Base-by-base conservation (phyloP, 2,329 filamentous ascomycete species). In the Akanthomyces muscarius region DNA sequence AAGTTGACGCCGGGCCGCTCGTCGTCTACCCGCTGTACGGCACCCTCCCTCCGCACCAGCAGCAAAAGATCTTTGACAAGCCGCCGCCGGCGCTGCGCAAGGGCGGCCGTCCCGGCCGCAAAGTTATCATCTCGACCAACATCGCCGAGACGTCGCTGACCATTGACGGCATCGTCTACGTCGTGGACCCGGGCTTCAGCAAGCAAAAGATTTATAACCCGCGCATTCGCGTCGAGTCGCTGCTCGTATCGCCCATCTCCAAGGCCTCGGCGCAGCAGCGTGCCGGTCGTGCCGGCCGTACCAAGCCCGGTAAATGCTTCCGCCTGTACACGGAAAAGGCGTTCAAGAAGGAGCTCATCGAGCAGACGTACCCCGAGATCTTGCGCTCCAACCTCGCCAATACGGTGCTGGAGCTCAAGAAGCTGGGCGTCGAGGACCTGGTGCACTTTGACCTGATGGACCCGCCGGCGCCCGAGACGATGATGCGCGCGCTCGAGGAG, bases 171-270 rank as follows among this genome's bases (percentile, higher is more conserved):
- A 99, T 99, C 67, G 95, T 99, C 42, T 99, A 97, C 72, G 95
- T 99, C 41, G 94, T 99, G n/a, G 95, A 99, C 72, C 94, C 95
- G 2, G 95, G 95, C 42, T 99, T 99, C 81, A 97, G 92, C 80
- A 99, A 99, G 80, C 95, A 99, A 73, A 99, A 98, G 78, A 95
- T 98, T 66, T 99, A 98, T 82, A 98, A 99, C 76, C 94, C 95
- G 25, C 88, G 95, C 65, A 96, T 97, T 70, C 88, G 95, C 75
- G 93, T 99, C 67, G 95, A 99, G 78, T 98, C 95, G 1, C 84
- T 99, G 8, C 83, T 99, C n/a, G 94, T 99, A 5, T 97, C 95
- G 3, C 93, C 95, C 25, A 98, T 99, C 69, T 98, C 93, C 64
- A 98, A 97, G 76, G 95, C 95, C 28, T 98, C 95, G 1, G 95